phyloP scores from a whole-genome alignment of 768 basidiomycete species.

The Leccinum truebloodii region DNA sequence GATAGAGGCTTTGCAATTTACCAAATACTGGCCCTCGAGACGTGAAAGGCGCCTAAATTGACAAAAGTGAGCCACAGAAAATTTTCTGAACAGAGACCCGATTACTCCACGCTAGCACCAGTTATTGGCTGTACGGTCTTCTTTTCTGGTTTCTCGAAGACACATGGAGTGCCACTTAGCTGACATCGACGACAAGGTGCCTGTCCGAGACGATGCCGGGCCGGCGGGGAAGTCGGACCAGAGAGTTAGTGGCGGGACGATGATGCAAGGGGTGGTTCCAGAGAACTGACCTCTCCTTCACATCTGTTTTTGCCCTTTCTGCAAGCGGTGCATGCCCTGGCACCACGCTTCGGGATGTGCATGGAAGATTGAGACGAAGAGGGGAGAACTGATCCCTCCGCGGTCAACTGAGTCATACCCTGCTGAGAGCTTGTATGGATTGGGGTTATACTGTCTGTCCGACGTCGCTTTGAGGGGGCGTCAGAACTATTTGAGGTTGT shows the following conservation, averaged over 20 bases:
- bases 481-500: conserved; percentile 60
- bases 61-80: conserved; percentile 21
- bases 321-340: conserved; percentile 84
- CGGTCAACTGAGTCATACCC: conserved; percentile 37
- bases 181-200: conserved; percentile 90
- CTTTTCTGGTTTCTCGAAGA: conserved; percentile 93
- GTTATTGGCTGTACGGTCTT: conserved; percentile 64
- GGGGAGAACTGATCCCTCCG: conserved; percentile 33
- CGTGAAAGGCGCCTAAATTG: conserved; percentile 70
- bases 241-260: conserved; percentile 51
- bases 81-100: conserved; percentile 28
- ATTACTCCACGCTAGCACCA: conserved; percentile 70
- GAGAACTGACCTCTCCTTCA: conserved; percentile 76
- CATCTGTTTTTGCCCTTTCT: conserved; percentile 93
- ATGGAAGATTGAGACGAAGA: conserved; percentile 35
- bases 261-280: conserved; percentile 33
- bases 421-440: conserved; percentile 17
- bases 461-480: conserved; percentile 55
- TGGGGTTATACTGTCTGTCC: conserved; percentile 40
- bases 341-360: conserved; percentile 90
- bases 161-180: conserved; percentile 73
- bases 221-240: conserved; percentile 74
- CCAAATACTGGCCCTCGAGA: conserved; percentile 84
- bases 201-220: conserved; percentile 63
- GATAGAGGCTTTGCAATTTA: conserved; percentile 32